Conservation (phyloP, 2,329 filamentous ascomycete species). For the Ceratocystis destructans region DNA sequence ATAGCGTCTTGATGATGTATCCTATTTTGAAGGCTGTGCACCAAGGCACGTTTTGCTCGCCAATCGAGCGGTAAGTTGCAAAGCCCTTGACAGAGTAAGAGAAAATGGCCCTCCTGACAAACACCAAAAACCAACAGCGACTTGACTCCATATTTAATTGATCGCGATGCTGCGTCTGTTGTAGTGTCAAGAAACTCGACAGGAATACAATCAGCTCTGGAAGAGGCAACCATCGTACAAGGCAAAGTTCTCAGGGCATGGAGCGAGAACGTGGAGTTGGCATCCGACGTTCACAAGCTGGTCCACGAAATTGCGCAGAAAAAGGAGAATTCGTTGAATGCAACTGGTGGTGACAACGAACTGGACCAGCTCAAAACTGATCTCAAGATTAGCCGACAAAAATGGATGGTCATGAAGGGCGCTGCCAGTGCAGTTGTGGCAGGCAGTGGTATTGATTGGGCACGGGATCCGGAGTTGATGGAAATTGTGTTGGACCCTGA, state of each 20-base stretch:
- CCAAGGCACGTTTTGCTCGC: constrained; percentile 46
- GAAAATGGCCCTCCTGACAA: neutral
- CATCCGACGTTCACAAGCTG: constrained; percentile 48
- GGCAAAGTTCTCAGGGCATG: constrained; percentile 43
- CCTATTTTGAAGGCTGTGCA: constrained; percentile 69
- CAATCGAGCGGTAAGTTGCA: constrained; percentile 49
- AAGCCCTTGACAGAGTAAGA: neutral
- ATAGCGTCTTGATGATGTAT: constrained; percentile 56
- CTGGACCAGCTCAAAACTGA: constrained; percentile 45
- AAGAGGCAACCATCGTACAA: constrained; percentile 43
- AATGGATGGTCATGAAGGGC: constrained; percentile 63
- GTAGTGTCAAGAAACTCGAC: constrained; percentile 46
- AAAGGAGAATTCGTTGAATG: constrained; percentile 39
- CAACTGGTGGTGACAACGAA: constrained; percentile 40
- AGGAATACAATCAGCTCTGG: constrained; percentile 36
- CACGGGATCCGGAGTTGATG: constrained; percentile 50
- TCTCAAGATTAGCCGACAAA: constrained; percentile 47
- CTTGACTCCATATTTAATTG: constrained; percentile 50
- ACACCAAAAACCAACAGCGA: constrained; percentile 34
- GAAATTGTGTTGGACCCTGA: constrained; percentile 60
- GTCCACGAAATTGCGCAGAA: constrained; percentile 41
- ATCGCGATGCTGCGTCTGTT: constrained; percentile 54
- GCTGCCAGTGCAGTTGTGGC: constrained; percentile 65
- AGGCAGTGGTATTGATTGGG: constrained; percentile 75
- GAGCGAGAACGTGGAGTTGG: constrained; percentile 48